These are phyloP conservation scores for Bothriochloa decipiens DNA, from an alignment of 176 grass and related monocot genomes.

Conservation along the genomic window DNA sequence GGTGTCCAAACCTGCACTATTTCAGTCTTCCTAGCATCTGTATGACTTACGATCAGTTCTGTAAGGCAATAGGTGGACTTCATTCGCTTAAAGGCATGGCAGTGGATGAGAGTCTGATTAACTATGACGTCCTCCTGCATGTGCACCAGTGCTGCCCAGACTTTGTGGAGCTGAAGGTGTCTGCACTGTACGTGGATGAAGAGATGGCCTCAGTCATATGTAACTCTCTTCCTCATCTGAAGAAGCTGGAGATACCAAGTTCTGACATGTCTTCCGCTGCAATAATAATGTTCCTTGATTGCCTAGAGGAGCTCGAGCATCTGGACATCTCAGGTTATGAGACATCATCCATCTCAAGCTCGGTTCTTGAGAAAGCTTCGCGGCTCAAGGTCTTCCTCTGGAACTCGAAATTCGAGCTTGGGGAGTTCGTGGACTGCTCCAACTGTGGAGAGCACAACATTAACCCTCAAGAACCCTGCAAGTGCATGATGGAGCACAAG, in stretches of 20 bases:
- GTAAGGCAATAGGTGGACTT: slow-evolving; percentile 42
- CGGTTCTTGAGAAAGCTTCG: slow-evolving; percentile 55
- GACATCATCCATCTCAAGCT: slow-evolving; percentile 54
- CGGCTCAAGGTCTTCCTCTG: slow-evolving; percentile 63
- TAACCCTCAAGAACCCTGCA: slow-evolving; percentile 40
- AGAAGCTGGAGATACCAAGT: slow-evolving; percentile 70
- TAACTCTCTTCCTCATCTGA: slow-evolving; percentile 52
- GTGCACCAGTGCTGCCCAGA: slow-evolving; percentile 48
- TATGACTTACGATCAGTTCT: slow-evolving; percentile 47
- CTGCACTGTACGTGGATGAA: slow-evolving; percentile 54
- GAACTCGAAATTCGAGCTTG: slow-evolving; percentile 66
- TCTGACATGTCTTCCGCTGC: slow-evolving; percentile 44
- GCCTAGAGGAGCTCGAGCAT: slow-evolving; percentile 62
- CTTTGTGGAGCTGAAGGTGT: slow-evolving; percentile 58
- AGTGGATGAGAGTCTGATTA: slow-evolving; percentile 60
- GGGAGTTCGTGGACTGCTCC: slow-evolving; percentile 65
- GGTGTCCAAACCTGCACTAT: slow-evolving; percentile 54
- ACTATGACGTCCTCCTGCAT: slow-evolving; percentile 50
- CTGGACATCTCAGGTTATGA: slow-evolving; percentile 75
- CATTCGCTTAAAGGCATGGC: slow-evolving; percentile 67
- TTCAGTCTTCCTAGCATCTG: slow-evolving; percentile 59
- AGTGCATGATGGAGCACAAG: slow-evolving; percentile 55
- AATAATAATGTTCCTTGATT: slow-evolving; percentile 60
- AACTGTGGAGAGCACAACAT: slow-evolving; percentile 45
- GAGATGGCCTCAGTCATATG: slow-evolving; percentile 63